A percentile compares a stretch with the other conserved stretches of the same genome.
Conservation (phyloP, 1,139 yeast genomes). For the Suhomyces wounanorum region DNA sequence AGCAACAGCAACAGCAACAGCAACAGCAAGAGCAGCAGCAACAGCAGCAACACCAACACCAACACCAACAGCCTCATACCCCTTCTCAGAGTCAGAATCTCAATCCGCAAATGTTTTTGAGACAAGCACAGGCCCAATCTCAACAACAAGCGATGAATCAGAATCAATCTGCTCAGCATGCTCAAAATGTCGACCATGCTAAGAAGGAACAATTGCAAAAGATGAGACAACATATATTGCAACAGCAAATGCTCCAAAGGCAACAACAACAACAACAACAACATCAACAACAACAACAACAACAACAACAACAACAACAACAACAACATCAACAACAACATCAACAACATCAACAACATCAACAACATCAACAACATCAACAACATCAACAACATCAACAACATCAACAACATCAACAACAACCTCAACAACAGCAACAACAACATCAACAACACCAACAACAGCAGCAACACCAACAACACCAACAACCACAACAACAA, state of each 20-base stretch:
- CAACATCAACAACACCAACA: slow-evolving; percentile 3
- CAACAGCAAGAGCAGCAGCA: slow-evolving; percentile 4
- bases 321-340: slow-evolving; percentile 6
- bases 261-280: slow-evolving; percentile 16
- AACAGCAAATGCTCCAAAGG: slow-evolving; percentile 37
- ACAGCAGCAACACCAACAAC: slow-evolving; percentile 6
- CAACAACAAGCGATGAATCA: slow-evolving; percentile 9
- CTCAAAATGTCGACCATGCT: slow-evolving; percentile 17
- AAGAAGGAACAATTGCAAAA: slow-evolving; percentile 32
- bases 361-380: slow-evolving; percentile 1
- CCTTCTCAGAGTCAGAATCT: slow-evolving; percentile 11
- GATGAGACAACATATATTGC: slow-evolving; percentile 46
- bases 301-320: slow-evolving; percentile 7
- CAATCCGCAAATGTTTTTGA: slow-evolving; percentile 33
- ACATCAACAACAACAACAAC: slow-evolving; percentile 11
- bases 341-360: slow-evolving; percentile 2
- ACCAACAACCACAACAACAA: slow-evolving; percentile 7
- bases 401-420: not conserved
- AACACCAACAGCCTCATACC: not conserved
- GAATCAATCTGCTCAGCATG: slow-evolving; percentile 17
- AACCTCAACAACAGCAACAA: slow-evolving; percentile 3
- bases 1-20: not conserved
- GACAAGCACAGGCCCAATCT: slow-evolving; percentile 15
- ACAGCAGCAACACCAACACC: slow-evolving; percentile 1
- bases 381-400: not conserved